Evolutionary conservation across 1,284 basidiomycete genomes (phyloP).

Genomic region (Pseudozyma flocculosa): DNA sequence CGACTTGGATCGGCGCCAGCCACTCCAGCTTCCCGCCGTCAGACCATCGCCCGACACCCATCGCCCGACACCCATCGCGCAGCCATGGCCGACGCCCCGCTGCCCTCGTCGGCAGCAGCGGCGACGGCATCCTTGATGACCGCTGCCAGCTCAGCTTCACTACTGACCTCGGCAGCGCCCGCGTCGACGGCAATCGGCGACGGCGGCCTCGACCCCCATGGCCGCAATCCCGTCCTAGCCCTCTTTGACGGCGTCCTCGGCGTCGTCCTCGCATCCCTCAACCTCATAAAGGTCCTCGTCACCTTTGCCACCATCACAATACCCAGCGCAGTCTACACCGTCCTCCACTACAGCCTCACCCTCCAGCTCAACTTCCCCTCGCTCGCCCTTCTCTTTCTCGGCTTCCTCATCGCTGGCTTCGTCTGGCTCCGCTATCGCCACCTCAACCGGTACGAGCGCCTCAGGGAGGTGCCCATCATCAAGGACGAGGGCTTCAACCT

Average conservation of each 20-base stretch:
- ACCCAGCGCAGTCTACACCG: slow-evolving; percentile 46
- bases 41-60: too few species aligned
- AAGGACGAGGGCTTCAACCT: slow-evolving; percentile 53
- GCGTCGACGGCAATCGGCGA: too few species aligned
- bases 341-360: slow-evolving; percentile 54
- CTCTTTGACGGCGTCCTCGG: slow-evolving; percentile 42
- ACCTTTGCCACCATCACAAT: slow-evolving; percentile 50
- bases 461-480: slow-evolving; percentile 53
- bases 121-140: too few species aligned
- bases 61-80: too few species aligned
- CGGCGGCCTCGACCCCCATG: slow-evolving; percentile 6
- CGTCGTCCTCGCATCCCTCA: slow-evolving; percentile 46
- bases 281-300: slow-evolving; percentile 39
- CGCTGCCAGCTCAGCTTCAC: too few species aligned
- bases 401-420: slow-evolving; percentile 31
- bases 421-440: slow-evolving; percentile 59
- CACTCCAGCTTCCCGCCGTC: too few species aligned
- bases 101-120: too few species aligned
- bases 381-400: slow-evolving; percentile 43
- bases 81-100: too few species aligned
- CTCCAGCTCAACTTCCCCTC: slow-evolving; percentile 55
- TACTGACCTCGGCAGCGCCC: too few species aligned
- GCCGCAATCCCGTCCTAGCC: slow-evolving; percentile 29
- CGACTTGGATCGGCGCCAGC: too few species aligned
- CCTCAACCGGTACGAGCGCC: slow-evolving; percentile 53